Evolutionary conservation across 257 asterid species (phyloP), one percentile per base, ranked within the genome.

Genomic region (Leptodermis oblonga): DNA sequence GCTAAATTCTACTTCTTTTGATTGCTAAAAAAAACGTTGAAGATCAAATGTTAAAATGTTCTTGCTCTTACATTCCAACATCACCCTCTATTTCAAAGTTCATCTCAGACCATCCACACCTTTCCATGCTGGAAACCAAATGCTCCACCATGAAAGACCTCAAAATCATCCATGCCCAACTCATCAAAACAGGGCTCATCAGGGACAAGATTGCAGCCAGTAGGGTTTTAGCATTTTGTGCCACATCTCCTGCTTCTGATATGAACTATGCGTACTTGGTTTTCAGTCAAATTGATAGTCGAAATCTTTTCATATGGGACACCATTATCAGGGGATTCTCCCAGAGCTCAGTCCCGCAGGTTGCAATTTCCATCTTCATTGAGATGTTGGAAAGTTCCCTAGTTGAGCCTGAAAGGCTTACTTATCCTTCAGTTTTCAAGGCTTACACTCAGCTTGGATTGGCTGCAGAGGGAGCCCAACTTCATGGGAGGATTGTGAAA

Each of bases 371-470:
- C 18, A 79, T 86, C 0, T 90, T 90, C 41, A 65, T 86, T 71
- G 78, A 84, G 4, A 86, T 88, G 97, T 73, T 88, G 69, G 55
- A 49, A 51, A 53, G 56, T 69, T 81, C 92, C 3, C 7, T 43
- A 0, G 36, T 79, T 49, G 71, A 69, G 46, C 95, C 97, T 7
- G 77, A 68, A 0, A 75, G 62, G 37, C 95, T 81, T 26, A 90
- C 90, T 45, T 90, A 90, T 64, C 96, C 95, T 23, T 86, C 95
- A 0, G 82, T 86, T 65, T 86, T 90, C 82, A 90, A 85, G 83
- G 97, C 97, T 3, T 90, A 79, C 51, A 72, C 89, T 65, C 80
- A 74, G 62, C 84, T 87, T 22, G 90, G 95, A 0, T 25, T 84
- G 1, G 90, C 84, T 25, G 65, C 33, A 54, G 69, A 77, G 43